Evolutionary conservation across 2,329 filamentous ascomycete genomes (phyloP).

Genomic region (Aspergillus sp.): DNA sequence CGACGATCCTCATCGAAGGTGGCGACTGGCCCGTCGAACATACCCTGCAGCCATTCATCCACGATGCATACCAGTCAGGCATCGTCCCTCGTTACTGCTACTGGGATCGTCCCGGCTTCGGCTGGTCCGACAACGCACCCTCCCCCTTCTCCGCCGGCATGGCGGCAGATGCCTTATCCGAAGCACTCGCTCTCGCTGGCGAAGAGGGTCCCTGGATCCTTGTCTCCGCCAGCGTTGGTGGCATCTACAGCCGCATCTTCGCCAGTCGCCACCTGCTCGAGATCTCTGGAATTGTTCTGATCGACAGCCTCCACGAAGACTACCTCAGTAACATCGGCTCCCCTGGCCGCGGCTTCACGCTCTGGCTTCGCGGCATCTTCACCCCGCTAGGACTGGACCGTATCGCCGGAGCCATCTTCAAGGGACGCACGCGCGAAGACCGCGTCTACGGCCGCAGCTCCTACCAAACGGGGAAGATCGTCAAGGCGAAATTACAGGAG

Average conservation of each 20-base stretch:
- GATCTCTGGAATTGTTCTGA: conserved; percentile 75
- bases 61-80: conserved; percentile 73
- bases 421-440: conserved; percentile 76
- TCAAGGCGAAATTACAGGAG: conserved; percentile 92
- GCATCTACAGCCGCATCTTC: conserved; percentile 88
- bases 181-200: conserved; percentile 76
- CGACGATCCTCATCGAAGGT: conserved; percentile 83
- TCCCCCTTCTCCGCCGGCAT: conserved; percentile 92
- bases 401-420: conserved; percentile 76
- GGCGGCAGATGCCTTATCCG: conserved; percentile 83
- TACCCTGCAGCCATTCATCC: conserved; percentile 76
- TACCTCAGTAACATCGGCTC: conserved; percentile 67
- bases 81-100: conserved; percentile 91
- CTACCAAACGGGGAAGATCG: conserved; percentile 76
- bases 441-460: conserved; percentile 79
- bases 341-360: conserved; percentile 72
- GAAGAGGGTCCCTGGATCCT: conserved; percentile 89
- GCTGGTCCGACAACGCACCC: conserved; percentile 86
- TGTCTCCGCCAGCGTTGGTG: conserved; percentile 81
- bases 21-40: conserved; percentile 78
- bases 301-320: conserved; percentile 89
- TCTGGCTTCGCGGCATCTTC: conserved; percentile 84
- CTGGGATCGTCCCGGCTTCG: conserved; percentile 87
- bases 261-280: conserved; percentile 75
- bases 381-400: conserved; percentile 85